A percentile compares a stretch with the other conserved stretches of the same genome.
phyloP scores from a whole-genome alignment of 805 yeast species.

The Starmerella vitae region DNA sequence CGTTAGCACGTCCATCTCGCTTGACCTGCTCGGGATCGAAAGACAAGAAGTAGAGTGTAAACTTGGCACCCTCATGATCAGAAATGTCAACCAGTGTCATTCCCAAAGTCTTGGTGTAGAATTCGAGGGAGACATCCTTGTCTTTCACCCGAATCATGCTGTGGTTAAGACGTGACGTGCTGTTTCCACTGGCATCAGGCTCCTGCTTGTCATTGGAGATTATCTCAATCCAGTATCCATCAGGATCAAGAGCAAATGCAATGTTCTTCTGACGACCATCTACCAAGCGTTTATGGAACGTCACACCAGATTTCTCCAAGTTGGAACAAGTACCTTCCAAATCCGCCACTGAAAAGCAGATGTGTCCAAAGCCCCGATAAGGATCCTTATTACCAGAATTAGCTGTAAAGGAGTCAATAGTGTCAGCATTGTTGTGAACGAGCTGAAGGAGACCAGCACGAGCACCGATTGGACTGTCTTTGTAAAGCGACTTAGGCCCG shows the following conservation, averaged over 20 bases:
- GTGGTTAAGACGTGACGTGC: constrained; percentile 56
- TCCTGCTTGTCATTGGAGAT: constrained; percentile 37
- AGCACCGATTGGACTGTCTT: constrained; percentile 28
- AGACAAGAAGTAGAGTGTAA: constrained; percentile 76
- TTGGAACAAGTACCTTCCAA: constrained; percentile 46
- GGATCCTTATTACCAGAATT: constrained; percentile 80
- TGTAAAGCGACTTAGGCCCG: constrained; percentile 30
- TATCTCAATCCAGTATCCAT: constrained; percentile 93
- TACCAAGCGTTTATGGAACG: constrained; percentile 64
- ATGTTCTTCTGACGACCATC: constrained; percentile 91
- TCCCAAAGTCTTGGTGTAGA: constrained; percentile 70
- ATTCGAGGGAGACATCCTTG: constrained; percentile 57
- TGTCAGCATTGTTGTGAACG: constrained; percentile 62
- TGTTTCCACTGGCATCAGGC: constrained; percentile 6
- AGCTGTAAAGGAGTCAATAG: constrained; percentile 39
- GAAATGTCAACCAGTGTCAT: constrained; percentile 52
- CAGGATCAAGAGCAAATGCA: constrained; percentile 91
- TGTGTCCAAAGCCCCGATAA: constrained; percentile 85
- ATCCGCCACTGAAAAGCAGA: constrained; percentile 76
- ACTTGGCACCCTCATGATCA: constrained; percentile 55
- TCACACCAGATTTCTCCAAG: constrained; percentile 48
- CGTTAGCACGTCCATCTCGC: constrained; percentile 29
- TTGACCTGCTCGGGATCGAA: constrained; percentile 37
- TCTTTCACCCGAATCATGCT: constrained; percentile 89
- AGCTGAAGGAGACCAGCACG: constrained; percentile 67